These are phyloP conservation scores for Aspergillus fructus DNA, from an alignment of 2,329 filamentous ascomycete genomes.

Conservation along the genomic window DNA sequence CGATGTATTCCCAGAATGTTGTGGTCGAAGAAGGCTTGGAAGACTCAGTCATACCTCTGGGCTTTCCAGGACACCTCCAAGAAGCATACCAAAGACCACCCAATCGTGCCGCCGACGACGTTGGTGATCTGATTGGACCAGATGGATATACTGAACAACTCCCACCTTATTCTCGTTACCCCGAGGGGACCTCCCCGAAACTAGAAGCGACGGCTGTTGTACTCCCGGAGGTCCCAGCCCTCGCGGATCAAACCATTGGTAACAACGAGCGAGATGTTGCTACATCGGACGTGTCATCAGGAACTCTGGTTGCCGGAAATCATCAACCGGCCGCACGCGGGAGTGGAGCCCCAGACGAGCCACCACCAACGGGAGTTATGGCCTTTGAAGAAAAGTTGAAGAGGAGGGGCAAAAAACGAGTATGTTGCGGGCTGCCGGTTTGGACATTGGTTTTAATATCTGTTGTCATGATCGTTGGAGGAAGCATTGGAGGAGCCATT, in stretches of 20 bases:
- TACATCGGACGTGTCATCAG: constrained; percentile 35
- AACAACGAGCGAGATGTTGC: constrained; percentile 27
- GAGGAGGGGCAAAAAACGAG: constrained; percentile 42
- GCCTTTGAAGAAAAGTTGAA: constrained; percentile 46
- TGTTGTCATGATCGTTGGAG: constrained; percentile 49
- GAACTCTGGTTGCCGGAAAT: constrained; percentile 22
- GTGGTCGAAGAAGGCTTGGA: constrained; percentile 56
- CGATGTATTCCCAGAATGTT: constrained; percentile 80
- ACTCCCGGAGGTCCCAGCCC: constrained; percentile 37
- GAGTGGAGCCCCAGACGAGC: constrained; percentile 19
- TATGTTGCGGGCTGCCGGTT: constrained; percentile 53
- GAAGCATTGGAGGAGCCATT: constrained; percentile 54
- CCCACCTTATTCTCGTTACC: constrained; percentile 87
- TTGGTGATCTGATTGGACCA: constrained; percentile 81
- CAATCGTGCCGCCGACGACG: constrained; percentile 69
- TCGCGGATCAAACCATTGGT: constrained; percentile 53
- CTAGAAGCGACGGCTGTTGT: constrained; percentile 35
- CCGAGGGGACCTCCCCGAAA: constrained; percentile 69
- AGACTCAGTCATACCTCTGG: constrained; percentile 60
- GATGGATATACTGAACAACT: constrained; percentile 88
- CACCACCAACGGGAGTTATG: constrained; percentile 36
- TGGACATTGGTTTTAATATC: constrained; percentile 50
- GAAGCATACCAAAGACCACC: constrained; percentile 69
- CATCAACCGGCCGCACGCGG: constrained; percentile 18
- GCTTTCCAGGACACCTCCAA: constrained; percentile 68